Conservation (phyloP, 345 rosid genomes). For the Moricandia arvensis region DNA sequence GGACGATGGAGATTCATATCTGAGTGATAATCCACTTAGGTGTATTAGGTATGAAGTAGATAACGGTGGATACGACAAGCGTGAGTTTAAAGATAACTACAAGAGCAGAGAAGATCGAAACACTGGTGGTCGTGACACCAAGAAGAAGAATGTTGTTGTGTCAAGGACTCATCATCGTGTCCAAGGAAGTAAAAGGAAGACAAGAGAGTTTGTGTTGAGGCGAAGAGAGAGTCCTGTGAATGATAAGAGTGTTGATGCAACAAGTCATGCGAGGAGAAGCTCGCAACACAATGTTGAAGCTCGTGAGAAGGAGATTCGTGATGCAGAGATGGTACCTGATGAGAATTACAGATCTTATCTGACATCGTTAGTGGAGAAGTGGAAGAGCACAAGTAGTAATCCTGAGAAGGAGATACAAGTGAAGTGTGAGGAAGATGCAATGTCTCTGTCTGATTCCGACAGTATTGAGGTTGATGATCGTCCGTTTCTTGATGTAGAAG, state of each 20-base stretch:
- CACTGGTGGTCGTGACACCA: background rate
- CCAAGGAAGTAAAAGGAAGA: background rate
- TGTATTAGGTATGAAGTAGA: slow-evolving; percentile 31
- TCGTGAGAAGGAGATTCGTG: slow-evolving; percentile 7
- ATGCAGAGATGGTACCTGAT: slow-evolving; percentile 11
- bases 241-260: slow-evolving; percentile 4
- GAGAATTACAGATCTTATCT: slow-evolving; percentile 21
- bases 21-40: slow-evolving; percentile 23
- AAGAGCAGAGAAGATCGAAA: background rate
- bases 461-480: slow-evolving; percentile 38
- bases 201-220: background rate
- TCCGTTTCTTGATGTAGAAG: slow-evolving; percentile 34
- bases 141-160: slow-evolving; percentile 10
- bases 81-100: background rate
- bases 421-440: slow-evolving; percentile 35
- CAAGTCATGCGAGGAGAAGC: slow-evolving; percentile 3
- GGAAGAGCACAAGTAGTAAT: background rate
- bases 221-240: slow-evolving; percentile 1
- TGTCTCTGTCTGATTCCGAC: slow-evolving; percentile 49
- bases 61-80: slow-evolving; percentile 28
- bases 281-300: background rate
- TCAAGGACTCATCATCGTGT: slow-evolving; percentile 13
- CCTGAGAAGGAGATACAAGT: slow-evolving; percentile 16
- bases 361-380: slow-evolving; percentile 16
- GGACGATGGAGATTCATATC: slow-evolving; percentile 36